A percentile compares a stretch with the other conserved stretches of the same genome.
Evolutionary conservation across 345 rosid species (phyloP).

Genomic region (Garcia nutans): DNA sequence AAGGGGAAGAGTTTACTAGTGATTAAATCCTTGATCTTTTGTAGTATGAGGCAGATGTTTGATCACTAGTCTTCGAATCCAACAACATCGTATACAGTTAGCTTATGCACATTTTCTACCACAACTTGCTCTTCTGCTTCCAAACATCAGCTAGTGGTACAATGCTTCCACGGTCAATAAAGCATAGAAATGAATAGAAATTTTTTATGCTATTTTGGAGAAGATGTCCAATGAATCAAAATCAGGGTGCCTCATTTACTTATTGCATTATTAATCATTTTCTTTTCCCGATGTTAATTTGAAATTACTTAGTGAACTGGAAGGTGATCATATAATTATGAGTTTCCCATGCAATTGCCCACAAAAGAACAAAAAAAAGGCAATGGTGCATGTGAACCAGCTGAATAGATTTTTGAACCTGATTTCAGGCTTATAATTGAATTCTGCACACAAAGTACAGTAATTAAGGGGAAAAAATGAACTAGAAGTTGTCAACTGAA

Average conservation of each 20-base stretch:
- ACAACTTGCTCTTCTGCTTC: not conserved
- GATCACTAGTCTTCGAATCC: not conserved
- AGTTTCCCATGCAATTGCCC: not conserved
- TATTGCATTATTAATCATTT: not conserved
- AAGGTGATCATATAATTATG: not conserved
- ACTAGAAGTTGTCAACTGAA: not conserved
- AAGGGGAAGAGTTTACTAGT: not conserved
- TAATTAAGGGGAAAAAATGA: not conserved
- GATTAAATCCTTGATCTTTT: not conserved
- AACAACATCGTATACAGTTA: not conserved
- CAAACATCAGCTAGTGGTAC: not conserved
- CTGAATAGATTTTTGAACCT: not conserved
- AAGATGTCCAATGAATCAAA: not conserved
- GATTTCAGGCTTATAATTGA: not conserved
- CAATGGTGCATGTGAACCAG: not conserved
- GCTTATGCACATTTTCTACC: not conserved
- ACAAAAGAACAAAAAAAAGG: not conserved
- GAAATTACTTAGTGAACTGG: too few relatives aligned
- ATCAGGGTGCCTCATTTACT: not conserved
- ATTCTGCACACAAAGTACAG: not conserved
- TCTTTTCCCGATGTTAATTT: not conserved
- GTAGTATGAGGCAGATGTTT: not conserved
- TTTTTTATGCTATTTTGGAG: not conserved
- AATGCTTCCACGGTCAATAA: not conserved
- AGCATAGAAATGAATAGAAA: not conserved